A percentile compares a stretch with the other conserved stretches of the same genome.
Conservation (phyloP, 148 eudicot genomes). For the Polygonum aviculare region DNA sequence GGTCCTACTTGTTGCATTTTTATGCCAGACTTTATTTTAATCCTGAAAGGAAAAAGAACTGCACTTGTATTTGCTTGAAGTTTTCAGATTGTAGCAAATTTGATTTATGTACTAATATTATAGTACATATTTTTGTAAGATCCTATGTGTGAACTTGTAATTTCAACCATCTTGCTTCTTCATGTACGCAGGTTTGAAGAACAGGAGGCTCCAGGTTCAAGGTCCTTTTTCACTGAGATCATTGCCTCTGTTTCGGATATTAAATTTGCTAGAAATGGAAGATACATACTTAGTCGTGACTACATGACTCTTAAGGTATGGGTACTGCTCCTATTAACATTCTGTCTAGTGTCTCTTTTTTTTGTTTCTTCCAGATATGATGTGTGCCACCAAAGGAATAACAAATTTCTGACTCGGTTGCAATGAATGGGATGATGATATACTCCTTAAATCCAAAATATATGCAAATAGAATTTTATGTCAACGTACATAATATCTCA, state of each 20-base stretch:
- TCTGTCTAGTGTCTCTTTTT: background rate
- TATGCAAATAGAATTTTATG: background rate
- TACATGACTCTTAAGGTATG: slow-evolving; percentile 67
- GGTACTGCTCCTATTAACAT: background rate
- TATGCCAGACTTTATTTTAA: background rate
- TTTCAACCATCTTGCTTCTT: slow-evolving; percentile 2
- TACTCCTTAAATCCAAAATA: background rate
- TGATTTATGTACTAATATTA: background rate
- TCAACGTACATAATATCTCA: no score
- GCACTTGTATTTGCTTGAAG: background rate
- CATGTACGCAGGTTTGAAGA: slow-evolving; percentile 50
- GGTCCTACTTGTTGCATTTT: background rate
- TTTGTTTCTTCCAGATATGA: background rate
- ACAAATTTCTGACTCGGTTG: background rate
- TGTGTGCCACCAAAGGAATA: background rate
- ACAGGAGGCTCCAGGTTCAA: slow-evolving; percentile 59
- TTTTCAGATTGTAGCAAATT: background rate
- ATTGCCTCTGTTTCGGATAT: slow-evolving; percentile 74
- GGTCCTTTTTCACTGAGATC: slow-evolving; percentile 72
- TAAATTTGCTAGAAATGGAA: slow-evolving; percentile 62
- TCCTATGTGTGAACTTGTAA: slow-evolving; percentile 2
- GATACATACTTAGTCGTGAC: slow-evolving; percentile 64
- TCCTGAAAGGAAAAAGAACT: background rate
- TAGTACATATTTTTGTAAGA: background rate
- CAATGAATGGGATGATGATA: background rate